A percentile compares a stretch with the other conserved stretches of the same genome.
Conservation (phyloP, 106 monocot species). For the Platanthera guangdongensis region DNA sequence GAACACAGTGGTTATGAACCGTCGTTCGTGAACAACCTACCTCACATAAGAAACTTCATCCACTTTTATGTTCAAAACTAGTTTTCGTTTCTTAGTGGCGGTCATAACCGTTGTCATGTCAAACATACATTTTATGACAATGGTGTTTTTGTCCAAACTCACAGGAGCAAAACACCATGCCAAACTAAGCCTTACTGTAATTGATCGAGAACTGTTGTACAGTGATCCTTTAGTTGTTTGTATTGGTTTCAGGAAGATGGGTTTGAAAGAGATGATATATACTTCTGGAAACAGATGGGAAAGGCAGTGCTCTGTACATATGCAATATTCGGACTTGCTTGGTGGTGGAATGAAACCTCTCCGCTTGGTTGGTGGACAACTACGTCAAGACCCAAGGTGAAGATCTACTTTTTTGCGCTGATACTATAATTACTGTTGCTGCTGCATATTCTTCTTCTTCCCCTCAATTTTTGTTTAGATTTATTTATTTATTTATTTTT, state of each 20-base stretch:
- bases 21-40: no score
- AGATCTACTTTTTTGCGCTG: neutral
- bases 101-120: no score
- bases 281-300: constrained; percentile 94
- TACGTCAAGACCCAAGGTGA: constrained; percentile 82
- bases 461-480: neutral
- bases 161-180: no score
- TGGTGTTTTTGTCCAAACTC: no score
- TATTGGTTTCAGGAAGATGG: constrained; percentile 46
- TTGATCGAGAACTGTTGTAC: neutral
- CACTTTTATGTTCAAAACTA: no score
- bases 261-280: constrained; percentile 69
- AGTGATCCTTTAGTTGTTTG: constrained; percentile 3
- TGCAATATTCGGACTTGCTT: constrained; percentile 59
- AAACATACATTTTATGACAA: no score
- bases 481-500: neutral
- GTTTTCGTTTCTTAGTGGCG: no score
- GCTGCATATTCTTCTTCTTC: neutral
- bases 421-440: neutral
- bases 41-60: no score
- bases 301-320: constrained; percentile 90
- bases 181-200: no score
- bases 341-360: constrained; percentile 89
- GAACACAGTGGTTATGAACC: no score
- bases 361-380: constrained; percentile 97